Evolutionary conservation across 208 protist genomes (phyloP).

Genomic region (Crithidia mellificae): DNA sequence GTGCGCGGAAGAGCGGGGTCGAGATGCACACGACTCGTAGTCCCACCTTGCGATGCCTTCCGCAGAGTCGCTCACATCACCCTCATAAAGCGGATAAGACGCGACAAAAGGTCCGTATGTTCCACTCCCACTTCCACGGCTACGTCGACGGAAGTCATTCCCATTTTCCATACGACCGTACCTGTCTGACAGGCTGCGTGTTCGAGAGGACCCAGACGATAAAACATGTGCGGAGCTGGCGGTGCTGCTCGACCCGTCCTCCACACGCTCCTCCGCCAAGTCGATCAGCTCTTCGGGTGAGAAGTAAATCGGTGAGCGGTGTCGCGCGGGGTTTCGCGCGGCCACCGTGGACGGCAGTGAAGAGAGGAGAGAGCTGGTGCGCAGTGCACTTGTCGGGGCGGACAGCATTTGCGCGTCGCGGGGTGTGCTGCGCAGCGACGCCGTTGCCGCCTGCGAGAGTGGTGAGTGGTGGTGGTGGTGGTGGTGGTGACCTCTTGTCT

Average conservation of each 20-base stretch:
- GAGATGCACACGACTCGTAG: not conserved
- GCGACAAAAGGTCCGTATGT: conserved; percentile 16
- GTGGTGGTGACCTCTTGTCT: no score
- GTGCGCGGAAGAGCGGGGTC: not conserved
- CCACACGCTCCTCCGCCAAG: not conserved
- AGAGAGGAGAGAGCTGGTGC: not conserved
- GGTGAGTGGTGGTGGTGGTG: no score
- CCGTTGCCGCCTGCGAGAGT: not conserved
- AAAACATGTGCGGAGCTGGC: no score
- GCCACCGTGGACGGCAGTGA: conserved; percentile 22
- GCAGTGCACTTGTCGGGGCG: not conserved
- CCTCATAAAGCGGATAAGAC: conserved; percentile 1
- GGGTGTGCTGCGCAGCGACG: not conserved
- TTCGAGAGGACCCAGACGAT: no score
- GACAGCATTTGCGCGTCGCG: not conserved
- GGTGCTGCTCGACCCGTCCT: not conserved
- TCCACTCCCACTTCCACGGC: not conserved
- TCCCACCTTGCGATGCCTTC: conserved; percentile 5
- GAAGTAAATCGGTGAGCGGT: conserved; percentile 27
- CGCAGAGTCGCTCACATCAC: not conserved
- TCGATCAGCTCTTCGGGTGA: conserved; percentile 19
- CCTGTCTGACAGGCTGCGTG: no score
- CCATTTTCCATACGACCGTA: no score
- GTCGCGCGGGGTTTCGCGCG: not conserved
- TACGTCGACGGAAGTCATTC: no score